Percentiles rank a stretch among this genome's conserved stretches.
Conservation (phyloP, 257 asterid species). For the Coffea canephora region DNA sequence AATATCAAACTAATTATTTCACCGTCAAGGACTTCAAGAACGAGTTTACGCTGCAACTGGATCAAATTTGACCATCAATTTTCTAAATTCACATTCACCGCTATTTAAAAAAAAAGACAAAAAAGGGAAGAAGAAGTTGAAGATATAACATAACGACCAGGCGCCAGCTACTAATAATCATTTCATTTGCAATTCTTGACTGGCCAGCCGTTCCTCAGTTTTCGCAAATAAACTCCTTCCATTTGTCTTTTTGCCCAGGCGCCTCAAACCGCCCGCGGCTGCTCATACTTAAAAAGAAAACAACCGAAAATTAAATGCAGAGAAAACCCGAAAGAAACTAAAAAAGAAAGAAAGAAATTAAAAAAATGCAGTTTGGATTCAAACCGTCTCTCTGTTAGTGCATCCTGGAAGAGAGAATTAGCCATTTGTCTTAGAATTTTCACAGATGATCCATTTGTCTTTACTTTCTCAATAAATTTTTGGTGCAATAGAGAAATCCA, state of each 20-base stretch:
- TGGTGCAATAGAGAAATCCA: too few species aligned
- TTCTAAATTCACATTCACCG: not conserved
- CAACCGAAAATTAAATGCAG: too few species aligned
- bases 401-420: not conserved
- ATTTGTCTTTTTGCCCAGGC: not conserved
- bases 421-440: not conserved
- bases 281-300: too few species aligned
- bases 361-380: too few species aligned
- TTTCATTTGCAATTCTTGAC: not conserved
- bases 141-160: not conserved
- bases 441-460: not conserved
- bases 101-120: not conserved
- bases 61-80: not conserved
- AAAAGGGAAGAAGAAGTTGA: too few species aligned
- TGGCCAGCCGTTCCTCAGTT: not conserved
- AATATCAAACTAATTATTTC: not conserved
- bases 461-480: too few species aligned
- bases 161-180: not conserved
- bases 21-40: constrained; percentile 1
- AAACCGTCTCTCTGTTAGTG: too few species aligned
- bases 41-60: not conserved
- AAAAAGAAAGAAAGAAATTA: too few species aligned
- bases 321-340: too few species aligned
- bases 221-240: not conserved
- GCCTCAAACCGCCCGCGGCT: not conserved